A percentile compares a stretch with the other conserved stretches of the same genome.
These are phyloP conservation scores for Tuber borchii DNA, from an alignment of 495 filamentous ascomycete genomes.

Conservation along the genomic window DNA sequence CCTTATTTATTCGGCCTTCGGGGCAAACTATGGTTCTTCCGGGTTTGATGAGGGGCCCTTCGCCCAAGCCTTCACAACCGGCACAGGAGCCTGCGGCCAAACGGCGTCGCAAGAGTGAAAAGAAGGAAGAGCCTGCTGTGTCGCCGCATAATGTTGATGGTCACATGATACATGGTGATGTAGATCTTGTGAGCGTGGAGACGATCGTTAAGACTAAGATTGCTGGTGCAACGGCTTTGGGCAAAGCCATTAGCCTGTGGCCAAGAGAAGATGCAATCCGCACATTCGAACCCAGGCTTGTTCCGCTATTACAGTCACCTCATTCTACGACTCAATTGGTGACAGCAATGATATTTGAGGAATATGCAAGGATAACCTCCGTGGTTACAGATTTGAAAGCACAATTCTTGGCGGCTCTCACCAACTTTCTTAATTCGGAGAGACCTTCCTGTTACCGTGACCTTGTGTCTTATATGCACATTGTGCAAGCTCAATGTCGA, in stretches of 20 bases:
- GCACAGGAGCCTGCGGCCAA: conserved; percentile 54
- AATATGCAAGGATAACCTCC: conserved; percentile 61
- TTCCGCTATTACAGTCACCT: conserved; percentile 59
- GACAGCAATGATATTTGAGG: conserved; percentile 77
- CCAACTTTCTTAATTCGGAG: conserved; percentile 67
- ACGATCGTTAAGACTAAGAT: conserved; percentile 82
- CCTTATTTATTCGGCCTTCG: conserved; percentile 88
- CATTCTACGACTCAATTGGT: conserved; percentile 80
- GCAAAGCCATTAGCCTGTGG: conserved; percentile 61
- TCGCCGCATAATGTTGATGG: conserved; percentile 90
- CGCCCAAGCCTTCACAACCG: conserved; percentile 52
- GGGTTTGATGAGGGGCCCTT: conserved; percentile 51
- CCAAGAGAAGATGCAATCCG: conserved; percentile 47
- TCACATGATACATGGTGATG: conserved; percentile 94
- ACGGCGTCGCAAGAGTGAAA: conserved; percentile 73
- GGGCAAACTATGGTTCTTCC: conserved; percentile 64
- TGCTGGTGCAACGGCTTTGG: conserved; percentile 75
- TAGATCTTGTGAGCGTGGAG: conserved; percentile 86
- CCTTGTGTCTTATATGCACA: conserved; percentile 76
- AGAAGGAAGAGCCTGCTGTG: conserved; percentile 62
- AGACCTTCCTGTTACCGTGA: conserved; percentile 79
- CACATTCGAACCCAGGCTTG: conserved; percentile 53
- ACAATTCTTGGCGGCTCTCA: conserved; percentile 54
- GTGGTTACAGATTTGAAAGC: conserved; percentile 45
- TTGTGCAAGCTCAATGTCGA: conserved; percentile 82